A percentile compares a stretch with the other conserved stretches of the same genome.
These are phyloP conservation scores for Cichorium intybus DNA, from an alignment of 140 eudicot species.

Conservation along the genomic window DNA sequence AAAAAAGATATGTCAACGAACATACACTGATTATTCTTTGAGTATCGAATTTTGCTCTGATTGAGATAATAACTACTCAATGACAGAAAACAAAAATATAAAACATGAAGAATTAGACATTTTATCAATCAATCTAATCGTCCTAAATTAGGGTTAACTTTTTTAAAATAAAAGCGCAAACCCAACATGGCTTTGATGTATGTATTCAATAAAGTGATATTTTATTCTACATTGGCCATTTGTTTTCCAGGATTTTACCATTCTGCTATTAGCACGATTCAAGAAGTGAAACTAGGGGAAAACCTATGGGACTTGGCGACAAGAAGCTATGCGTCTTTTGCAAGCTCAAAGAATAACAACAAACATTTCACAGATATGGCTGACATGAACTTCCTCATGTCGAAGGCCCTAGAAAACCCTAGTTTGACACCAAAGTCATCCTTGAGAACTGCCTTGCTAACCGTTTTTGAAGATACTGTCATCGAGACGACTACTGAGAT, in stretches of 20 bases:
- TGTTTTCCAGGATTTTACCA: slow-evolving; percentile 29
- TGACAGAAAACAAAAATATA: background rate
- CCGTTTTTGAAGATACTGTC: slow-evolving; percentile 53
- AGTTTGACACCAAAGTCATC: slow-evolving; percentile 58
- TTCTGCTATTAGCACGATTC: slow-evolving; percentile 29
- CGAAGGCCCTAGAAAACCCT: slow-evolving; percentile 52
- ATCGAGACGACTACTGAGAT: slow-evolving; percentile 30
- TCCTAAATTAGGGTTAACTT: background rate
- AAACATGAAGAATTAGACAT: background rate
- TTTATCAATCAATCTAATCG: too few relatives aligned
- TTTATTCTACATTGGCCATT: background rate
- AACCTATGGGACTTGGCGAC: slow-evolving; percentile 50
- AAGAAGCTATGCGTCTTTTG: slow-evolving; percentile 36
- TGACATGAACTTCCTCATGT: slow-evolving; percentile 57
- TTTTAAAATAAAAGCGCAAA: too few relatives aligned
- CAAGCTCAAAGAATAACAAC: slow-evolving; percentile 39
- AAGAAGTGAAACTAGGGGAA: slow-evolving; percentile 33
- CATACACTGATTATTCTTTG: background rate
- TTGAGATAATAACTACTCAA: background rate
- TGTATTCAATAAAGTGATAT: background rate
- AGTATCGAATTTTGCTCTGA: too few relatives aligned
- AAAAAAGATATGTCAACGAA: background rate
- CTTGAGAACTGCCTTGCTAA: slow-evolving; percentile 42
- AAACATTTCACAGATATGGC: slow-evolving; percentile 63
- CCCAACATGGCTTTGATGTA: background rate